Base-by-base conservation (phyloP, 2,329 filamentous ascomycete species). In the Boeremia lycopersici region DNA sequence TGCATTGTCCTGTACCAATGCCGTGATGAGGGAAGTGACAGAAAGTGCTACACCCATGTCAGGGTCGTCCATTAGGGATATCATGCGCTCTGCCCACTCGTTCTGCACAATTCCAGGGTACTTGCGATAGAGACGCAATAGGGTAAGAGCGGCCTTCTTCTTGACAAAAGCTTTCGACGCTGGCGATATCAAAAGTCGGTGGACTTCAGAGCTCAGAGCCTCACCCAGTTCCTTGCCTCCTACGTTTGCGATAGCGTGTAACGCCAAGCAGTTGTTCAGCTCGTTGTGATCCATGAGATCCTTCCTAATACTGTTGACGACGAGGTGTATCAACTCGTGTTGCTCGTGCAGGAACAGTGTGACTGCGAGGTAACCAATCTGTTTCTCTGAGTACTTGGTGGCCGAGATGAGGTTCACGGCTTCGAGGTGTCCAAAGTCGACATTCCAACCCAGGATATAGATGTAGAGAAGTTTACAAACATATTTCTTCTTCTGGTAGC, bases 401-500 rank as follows among this genome's bases (percentile, higher is more conserved):
- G 93, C 92, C 26, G 93, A 97, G 66, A 99, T 96, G 70, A 99
- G 85, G 73, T 98, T 98, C 73, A 99, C 93, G 30, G 96, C 96
- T 79, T 99, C 95, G 64, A 99, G 86, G 74, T 99, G 95, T 51
- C 95, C 95, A 76, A 99, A 99, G 76, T 98, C 96, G 78, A 99
- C 93, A 75, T 99, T 93, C 89, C 95, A 99, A 43, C 95, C 95
- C 62, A 99, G 85, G 57, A 99, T 99, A 77, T 99, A 99, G 70
- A 99, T 98, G 77, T 99, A 99, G 59, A 99, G 83, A 65, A 99
- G 86, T 87, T 99, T 99, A 90, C 95, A 99, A 64, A 99, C 95
- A 75, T 99, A 99, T 89, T 99, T 99, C 85, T 99, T 99, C 83
- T 96, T 97, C 82, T 97, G 92, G 74, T 99, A 99, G 63, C 95